phyloP scores from a whole-genome alignment of 306 rosid species.

The Malus orientalis region DNA sequence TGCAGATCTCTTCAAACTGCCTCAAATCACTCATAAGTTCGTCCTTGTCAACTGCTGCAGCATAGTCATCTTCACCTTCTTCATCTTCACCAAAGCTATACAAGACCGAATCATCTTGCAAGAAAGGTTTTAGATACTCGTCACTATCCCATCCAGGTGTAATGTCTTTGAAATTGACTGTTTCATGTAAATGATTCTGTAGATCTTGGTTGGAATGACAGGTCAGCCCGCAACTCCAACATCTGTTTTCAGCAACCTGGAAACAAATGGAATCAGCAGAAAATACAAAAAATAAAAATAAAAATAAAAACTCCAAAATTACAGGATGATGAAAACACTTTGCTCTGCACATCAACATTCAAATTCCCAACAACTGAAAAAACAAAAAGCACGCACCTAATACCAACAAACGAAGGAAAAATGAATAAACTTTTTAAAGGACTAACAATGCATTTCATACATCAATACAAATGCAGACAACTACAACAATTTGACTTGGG shows the following conservation, averaged over 20 bases:
- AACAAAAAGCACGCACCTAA: neutral
- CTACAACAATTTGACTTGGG: neutral
- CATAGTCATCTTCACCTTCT: conserved; percentile 52
- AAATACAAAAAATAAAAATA: neutral
- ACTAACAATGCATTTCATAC: neutral
- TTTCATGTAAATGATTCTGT: conserved; percentile 64
- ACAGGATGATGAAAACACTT: neutral
- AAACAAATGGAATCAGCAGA: neutral
- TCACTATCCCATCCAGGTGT: conserved; percentile 56
- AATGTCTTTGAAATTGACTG: conserved; percentile 25
- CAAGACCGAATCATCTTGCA: conserved; percentile 65
- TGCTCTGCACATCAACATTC: neutral
- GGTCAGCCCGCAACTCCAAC: conserved; percentile 76
- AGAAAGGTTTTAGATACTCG: conserved; percentile 65
- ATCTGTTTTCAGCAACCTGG: conserved; percentile 64
- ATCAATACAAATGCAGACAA: neutral
- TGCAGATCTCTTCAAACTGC: conserved; percentile 27
- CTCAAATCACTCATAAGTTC: conserved; percentile 40
- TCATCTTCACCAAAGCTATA: conserved; percentile 72
- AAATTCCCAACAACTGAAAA: neutral
- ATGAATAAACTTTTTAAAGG: neutral
- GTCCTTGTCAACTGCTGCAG: conserved; percentile 27
- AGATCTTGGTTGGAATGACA: conserved; percentile 45
- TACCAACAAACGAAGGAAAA: neutral
- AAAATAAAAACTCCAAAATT: neutral